phyloP scores from a whole-genome alignment of 106 monocot species.

The Dendrobium huoshanense region DNA sequence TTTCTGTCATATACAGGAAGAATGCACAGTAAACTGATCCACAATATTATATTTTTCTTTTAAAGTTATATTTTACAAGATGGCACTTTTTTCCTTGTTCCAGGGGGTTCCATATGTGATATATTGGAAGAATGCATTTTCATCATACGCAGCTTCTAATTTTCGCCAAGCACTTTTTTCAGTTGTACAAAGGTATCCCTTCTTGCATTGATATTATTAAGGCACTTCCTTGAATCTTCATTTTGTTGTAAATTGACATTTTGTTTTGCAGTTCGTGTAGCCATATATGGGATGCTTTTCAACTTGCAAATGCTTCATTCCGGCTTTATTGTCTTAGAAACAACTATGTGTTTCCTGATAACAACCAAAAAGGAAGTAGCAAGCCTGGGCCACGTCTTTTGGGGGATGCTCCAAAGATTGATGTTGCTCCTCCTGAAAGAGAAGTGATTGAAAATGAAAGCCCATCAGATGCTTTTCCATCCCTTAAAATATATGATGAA shows the following conservation, averaged over 20 bases:
- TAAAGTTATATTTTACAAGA: not conserved
- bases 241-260: slow-evolving; percentile 1
- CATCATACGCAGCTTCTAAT: slow-evolving; percentile 59
- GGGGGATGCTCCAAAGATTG: slow-evolving; percentile 81
- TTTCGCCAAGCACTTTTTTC: slow-evolving; percentile 77
- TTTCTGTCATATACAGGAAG: not conserved
- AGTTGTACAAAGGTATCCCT: slow-evolving; percentile 73
- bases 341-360: slow-evolving; percentile 28
- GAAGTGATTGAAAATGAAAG: slow-evolving; percentile 24
- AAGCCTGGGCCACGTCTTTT: slow-evolving; percentile 59
- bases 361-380: slow-evolving; percentile 24
- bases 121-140: slow-evolving; percentile 78
- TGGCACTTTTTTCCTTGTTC: not conserved
- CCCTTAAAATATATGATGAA: slow-evolving; percentile 81
- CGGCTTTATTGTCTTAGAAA: slow-evolving; percentile 55
- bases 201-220: not conserved
- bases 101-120: slow-evolving; percentile 88
- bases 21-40: not conserved
- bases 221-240: not conserved
- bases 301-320: slow-evolving; percentile 56
- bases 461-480: slow-evolving; percentile 37
- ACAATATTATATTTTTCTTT: not conserved
- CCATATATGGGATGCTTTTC: slow-evolving; percentile 65
- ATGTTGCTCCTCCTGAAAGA: slow-evolving; percentile 38
- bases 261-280: slow-evolving; percentile 56